phyloP scores from a whole-genome alignment of 345 rosid genomes.

The Gossypium ekmanianum region DNA sequence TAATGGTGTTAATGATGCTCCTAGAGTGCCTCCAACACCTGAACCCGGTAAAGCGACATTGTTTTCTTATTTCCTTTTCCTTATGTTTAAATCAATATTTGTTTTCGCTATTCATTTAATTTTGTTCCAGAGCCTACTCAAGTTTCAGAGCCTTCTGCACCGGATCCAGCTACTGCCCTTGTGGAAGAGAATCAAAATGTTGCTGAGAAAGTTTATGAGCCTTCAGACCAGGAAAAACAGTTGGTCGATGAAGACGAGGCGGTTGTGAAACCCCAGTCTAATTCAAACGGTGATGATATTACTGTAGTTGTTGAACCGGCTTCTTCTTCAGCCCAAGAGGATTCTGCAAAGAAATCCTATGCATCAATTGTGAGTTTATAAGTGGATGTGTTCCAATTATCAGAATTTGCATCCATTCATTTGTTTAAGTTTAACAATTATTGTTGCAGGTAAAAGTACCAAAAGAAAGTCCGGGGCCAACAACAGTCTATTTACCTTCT shows the following conservation, averaged over 20 bases:
- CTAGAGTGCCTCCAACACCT: constrained; percentile 27
- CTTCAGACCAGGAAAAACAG: constrained; percentile 32
- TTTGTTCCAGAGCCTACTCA: constrained; percentile 29
- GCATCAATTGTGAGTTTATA: constrained; percentile 70
- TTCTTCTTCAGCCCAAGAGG: constrained; percentile 44
- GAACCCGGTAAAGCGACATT: constrained; percentile 41
- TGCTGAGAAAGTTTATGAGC: constrained; percentile 44
- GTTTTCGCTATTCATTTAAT: neutral
- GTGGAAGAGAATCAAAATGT: constrained; percentile 35
- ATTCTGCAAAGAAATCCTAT: constrained; percentile 65
- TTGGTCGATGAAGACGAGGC: constrained; percentile 36
- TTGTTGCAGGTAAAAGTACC: constrained; percentile 53
- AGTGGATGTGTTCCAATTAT: neutral
- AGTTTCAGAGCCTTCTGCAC: constrained; percentile 30
- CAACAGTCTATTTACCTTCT: constrained; percentile 41
- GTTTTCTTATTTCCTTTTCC: neutral
- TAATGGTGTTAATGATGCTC: constrained; percentile 37
- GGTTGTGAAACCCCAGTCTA: constrained; percentile 35
- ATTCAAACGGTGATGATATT: constrained; percentile 30
- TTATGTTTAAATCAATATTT: neutral
- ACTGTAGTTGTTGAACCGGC: constrained; percentile 28
- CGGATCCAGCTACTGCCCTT: constrained; percentile 26
- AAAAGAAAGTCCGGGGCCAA: constrained; percentile 42
- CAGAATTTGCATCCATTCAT: neutral
- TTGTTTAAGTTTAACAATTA: neutral